A percentile compares a stretch with the other conserved stretches of the same genome.
phyloP scores from a whole-genome alignment of 192 early-diverging fungal species.

The Mortierella antarctica region DNA sequence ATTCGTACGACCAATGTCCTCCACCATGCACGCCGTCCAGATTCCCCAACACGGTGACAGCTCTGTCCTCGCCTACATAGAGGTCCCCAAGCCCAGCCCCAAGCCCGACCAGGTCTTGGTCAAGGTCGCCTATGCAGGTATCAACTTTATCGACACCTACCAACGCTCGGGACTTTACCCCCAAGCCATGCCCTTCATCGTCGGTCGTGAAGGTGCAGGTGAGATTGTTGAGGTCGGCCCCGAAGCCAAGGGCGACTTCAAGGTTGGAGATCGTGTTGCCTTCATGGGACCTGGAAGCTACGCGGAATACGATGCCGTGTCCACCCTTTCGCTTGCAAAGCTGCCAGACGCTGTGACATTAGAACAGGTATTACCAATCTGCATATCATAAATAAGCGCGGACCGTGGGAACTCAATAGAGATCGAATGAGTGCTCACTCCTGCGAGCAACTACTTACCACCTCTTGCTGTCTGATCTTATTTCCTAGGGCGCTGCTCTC shows the following conservation, averaged over 20 bases:
- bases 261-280: constrained; percentile 86
- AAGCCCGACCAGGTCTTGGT: constrained; percentile 73
- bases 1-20: constrained; percentile 17
- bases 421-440: constrained; percentile 68
- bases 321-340: constrained; percentile 55
- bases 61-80: constrained; percentile 65
- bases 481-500: constrained; percentile 25
- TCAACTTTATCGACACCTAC: constrained; percentile 95
- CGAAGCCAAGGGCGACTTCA: constrained; percentile 61
- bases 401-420: constrained; percentile 56
- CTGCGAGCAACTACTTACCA: constrained; percentile 69
- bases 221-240: constrained; percentile 80
- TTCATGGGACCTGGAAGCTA: constrained; percentile 74
- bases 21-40: constrained; percentile 60
- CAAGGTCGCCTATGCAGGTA: constrained; percentile 78
- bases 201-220: constrained; percentile 87
- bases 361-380: constrained; percentile 25
- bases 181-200: constrained; percentile 68
- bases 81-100: constrained; percentile 60
- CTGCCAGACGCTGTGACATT: constrained; percentile 27
- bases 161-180: constrained; percentile 85
- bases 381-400: background rate
- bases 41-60: constrained; percentile 65
- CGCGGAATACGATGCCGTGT: constrained; percentile 77
- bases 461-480: background rate